A percentile compares a stretch with the other conserved stretches of the same genome.
These are phyloP conservation scores for Ligustrum vulgare DNA, from an alignment of 257 asterid species.

Conservation along the genomic window DNA sequence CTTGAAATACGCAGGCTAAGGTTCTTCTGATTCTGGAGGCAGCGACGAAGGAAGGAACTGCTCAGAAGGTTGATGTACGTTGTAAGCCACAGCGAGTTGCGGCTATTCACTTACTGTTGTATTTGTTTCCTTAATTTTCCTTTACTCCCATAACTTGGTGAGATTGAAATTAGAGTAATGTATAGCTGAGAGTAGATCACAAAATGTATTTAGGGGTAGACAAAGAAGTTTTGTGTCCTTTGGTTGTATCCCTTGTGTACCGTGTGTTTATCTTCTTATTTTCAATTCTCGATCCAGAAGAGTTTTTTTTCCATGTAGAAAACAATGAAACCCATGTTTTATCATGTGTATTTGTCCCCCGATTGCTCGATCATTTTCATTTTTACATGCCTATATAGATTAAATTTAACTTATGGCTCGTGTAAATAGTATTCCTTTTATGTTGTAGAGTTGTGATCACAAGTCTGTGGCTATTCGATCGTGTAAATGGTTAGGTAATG, in stretches of 20 bases:
- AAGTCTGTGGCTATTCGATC: no score
- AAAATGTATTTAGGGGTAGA: constrained; percentile 31
- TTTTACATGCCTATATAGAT: no score
- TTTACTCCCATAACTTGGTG: constrained; percentile 23
- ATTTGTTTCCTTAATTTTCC: constrained; percentile 22
- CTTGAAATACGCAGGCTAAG: neutral
- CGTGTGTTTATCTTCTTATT: constrained; percentile 27
- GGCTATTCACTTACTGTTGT: constrained; percentile 14
- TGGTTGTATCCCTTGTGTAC: constrained; percentile 23
- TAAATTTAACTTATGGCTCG: no score
- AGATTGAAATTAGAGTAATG: constrained; percentile 47
- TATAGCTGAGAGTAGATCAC: constrained; percentile 50
- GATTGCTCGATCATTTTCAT: neutral
- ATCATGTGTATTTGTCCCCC: neutral
- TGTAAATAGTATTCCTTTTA: no score
- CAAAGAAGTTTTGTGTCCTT: constrained; percentile 35
- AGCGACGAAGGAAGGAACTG: no score
- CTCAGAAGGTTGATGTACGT: constrained; percentile 6
- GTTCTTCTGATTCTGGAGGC: no score
- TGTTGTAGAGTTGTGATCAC: no score
- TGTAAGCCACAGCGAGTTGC: neutral
- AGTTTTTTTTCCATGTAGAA: neutral
- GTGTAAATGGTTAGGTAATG: no score
- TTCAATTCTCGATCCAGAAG: neutral
- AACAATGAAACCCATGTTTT: neutral